Conservation (phyloP, 352 stramenopile genomes). For the Thalassiosira tumida region DNA sequence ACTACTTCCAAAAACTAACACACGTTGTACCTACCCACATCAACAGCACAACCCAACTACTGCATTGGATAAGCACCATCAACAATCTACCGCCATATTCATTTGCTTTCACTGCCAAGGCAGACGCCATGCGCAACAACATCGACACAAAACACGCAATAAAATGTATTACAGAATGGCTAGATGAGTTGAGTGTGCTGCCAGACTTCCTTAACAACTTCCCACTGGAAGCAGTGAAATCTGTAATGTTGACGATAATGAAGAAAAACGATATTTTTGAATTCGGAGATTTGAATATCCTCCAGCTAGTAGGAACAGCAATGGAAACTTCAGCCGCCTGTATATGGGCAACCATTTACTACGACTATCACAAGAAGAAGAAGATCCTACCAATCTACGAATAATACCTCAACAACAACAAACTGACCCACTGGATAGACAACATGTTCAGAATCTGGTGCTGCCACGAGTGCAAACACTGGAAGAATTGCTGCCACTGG, state of each 20-base stretch:
- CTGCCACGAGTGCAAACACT: no score
- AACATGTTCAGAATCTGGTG: no score
- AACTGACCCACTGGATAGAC: no score
- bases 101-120: constrained; percentile 28
- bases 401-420: no score
- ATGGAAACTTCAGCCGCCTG: constrained; percentile 73
- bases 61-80: background rate
- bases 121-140: constrained; percentile 53
- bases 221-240: constrained; percentile 49
- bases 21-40: constrained; percentile 27
- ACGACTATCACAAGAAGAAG: constrained; percentile 32
- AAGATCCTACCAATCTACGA: constrained; percentile 28
- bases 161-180: background rate
- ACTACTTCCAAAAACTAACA: constrained; percentile 38
- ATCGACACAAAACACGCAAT: constrained; percentile 57
- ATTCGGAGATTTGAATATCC: constrained; percentile 57
- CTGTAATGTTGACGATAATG: constrained; percentile 51
- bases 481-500: no score
- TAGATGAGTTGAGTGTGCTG: background rate
- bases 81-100: background rate
- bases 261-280: constrained; percentile 69
- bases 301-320: constrained; percentile 69
- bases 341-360: constrained; percentile 69
- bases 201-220: constrained; percentile 10
- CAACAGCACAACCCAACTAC: constrained; percentile 3